Evolutionary conservation across 1,284 basidiomycete genomes (phyloP).

Genomic region (Lignosus rhinocerotis): DNA sequence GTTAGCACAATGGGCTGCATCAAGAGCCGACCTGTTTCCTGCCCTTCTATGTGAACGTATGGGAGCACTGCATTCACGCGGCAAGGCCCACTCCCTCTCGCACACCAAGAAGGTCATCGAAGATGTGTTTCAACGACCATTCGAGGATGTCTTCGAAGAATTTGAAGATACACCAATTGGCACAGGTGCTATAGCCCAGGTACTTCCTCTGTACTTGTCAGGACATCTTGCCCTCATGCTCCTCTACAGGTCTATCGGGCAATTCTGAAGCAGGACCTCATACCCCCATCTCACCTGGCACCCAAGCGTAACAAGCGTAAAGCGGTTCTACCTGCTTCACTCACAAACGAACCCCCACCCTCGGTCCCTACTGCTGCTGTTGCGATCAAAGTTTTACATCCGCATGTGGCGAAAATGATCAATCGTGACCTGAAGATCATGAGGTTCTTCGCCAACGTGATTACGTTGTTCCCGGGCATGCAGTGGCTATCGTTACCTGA

Average conservation of each 20-base stretch:
- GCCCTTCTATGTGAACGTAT: conserved; percentile 87
- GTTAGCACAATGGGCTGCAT: conserved; percentile 99
- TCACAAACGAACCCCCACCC: conserved; percentile 60
- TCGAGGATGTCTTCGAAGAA: conserved; percentile 90
- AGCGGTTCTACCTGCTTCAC: conserved; percentile 52
- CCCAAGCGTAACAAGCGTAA: conserved; percentile 59
- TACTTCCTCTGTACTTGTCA: conserved; percentile 35
- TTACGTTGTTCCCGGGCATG: conserved; percentile 89
- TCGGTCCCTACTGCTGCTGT: conserved; percentile 81
- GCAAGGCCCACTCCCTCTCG: conserved; percentile 77
- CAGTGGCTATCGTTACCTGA: conserved; percentile 96
- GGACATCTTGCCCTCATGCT: conserved; percentile 1
- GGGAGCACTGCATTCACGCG: conserved; percentile 88
- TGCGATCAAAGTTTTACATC: conserved; percentile 96
- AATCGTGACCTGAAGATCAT: conserved; percentile 91
- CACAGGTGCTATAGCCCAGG: conserved; percentile 97
- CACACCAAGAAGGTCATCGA: conserved; percentile 89
- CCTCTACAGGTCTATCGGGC: conserved; percentile 78
- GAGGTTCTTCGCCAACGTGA: conserved; percentile 84
- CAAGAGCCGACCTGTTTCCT: conserved; percentile 93
- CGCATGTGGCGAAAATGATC: conserved; percentile 80
- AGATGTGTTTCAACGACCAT: conserved; percentile 78
- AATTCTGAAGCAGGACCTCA: conserved; percentile 78
- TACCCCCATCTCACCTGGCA: conserved; percentile 79
- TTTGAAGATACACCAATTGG: conserved; percentile 91